Evolutionary conservation across 1,284 basidiomycete genomes (phyloP).

Genomic region (Puccinia horiana): DNA sequence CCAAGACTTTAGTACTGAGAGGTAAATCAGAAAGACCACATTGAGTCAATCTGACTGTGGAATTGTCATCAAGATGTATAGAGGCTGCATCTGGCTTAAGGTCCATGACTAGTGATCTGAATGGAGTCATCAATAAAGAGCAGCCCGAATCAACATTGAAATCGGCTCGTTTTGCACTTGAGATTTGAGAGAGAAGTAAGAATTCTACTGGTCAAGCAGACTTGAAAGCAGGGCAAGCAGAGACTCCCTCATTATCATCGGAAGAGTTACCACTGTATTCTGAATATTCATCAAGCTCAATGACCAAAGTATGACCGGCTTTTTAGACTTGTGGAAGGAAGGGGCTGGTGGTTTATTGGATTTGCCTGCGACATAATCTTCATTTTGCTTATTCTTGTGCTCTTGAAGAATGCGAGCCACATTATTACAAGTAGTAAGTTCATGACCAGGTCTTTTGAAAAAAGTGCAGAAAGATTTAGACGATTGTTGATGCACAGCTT

Average conservation of each 20-base stretch:
- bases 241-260: not conserved
- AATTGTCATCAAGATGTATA: not conserved
- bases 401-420: not conserved
- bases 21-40: not conserved
- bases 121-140: conserved; percentile 12
- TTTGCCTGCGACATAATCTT: not conserved
- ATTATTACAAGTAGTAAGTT: not conserved
- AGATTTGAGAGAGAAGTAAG: not conserved
- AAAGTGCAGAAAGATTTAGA: not conserved
- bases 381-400: not conserved
- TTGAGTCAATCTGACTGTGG: not conserved
- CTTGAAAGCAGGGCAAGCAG: not conserved
- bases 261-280: too few species aligned
- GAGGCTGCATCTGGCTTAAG: not conserved
- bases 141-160: conserved; percentile 24
- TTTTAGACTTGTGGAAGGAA: not conserved
- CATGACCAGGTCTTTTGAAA: not conserved
- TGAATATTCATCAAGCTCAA: not conserved
- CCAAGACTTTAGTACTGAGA: too few species aligned
- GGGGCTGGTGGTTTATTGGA: not conserved
- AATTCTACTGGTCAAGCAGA: not conserved
- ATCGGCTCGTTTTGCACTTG: not conserved
- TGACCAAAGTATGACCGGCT: not conserved
- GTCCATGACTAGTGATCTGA: not conserved
- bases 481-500: not conserved